These are phyloP conservation scores for Aspergillus puulaauensis DNA, from an alignment of 2,329 filamentous ascomycete genomes.

Conservation along the genomic window DNA sequence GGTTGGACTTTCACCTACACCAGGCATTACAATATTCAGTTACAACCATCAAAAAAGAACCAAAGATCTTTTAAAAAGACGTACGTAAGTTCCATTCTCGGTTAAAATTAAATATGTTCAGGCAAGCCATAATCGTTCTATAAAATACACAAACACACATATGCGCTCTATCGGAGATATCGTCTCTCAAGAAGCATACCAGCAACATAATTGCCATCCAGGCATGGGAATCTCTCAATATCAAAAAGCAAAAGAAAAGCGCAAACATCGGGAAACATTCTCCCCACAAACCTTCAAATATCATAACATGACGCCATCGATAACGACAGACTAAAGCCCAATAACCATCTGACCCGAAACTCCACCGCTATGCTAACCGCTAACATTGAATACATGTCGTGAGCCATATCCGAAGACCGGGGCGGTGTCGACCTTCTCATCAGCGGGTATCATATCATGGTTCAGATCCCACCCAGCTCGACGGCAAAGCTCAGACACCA, in stretches of 20 bases:
- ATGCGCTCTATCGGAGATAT: conserved; percentile 7
- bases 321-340: conserved; percentile 18
- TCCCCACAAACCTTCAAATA: conserved; percentile 11
- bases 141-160: conserved; percentile 10
- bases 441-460: conserved; percentile 78
- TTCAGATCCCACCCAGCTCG: conserved; percentile 76
- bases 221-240: neutral
- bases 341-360: conserved; percentile 30
- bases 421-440: conserved; percentile 60
- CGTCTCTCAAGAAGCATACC: neutral
- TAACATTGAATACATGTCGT: conserved; percentile 44
- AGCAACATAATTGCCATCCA: neutral
- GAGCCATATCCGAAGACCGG: conserved; percentile 49
- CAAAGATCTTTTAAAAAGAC: neutral
- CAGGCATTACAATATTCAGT: neutral
- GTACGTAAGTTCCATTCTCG: neutral
- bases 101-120: neutral
- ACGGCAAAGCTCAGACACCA: conserved; percentile 82
- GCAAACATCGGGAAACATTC: neutral
- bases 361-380: conserved; percentile 38
- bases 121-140: conserved; percentile 5
- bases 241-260: conserved; percentile 7
- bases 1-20: neutral
- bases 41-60: neutral
- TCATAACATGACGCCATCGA: conserved; percentile 29